These are phyloP conservation scores for Pseudogymnoascus sp. DNA, from an alignment of 2,329 filamentous ascomycete species.

Conservation along the genomic window DNA sequence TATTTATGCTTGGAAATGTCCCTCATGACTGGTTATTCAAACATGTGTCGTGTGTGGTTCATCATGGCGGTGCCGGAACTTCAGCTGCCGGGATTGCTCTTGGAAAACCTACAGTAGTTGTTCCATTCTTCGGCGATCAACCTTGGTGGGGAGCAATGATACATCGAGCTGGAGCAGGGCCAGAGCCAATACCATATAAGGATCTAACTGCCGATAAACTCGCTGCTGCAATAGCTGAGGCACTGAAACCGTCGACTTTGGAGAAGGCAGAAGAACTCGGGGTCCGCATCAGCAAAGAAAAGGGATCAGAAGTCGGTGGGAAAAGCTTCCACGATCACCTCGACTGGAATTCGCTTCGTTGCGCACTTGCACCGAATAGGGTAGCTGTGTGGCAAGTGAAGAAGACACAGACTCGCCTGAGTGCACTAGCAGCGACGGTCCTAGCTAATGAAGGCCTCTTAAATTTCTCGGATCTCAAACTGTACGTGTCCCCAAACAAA, in stretches of 20 bases:
- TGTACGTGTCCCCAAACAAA: conserved; percentile 43
- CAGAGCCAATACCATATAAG: conserved; percentile 61
- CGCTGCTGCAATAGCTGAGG: conserved; percentile 54
- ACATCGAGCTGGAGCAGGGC: conserved; percentile 63
- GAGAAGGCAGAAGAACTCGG: conserved; percentile 46
- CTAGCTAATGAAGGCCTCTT: conserved; percentile 59
- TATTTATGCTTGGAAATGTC: conserved; percentile 67
- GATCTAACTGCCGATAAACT: conserved; percentile 59
- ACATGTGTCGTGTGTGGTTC: conserved; percentile 57
- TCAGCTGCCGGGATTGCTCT: conserved; percentile 67
- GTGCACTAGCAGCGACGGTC: conserved; percentile 63
- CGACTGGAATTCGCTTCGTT: conserved; percentile 58
- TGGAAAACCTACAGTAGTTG: conserved; percentile 65
- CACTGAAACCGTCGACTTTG: conserved; percentile 52
- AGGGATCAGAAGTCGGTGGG: conserved; percentile 55
- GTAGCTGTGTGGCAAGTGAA: conserved; percentile 70
- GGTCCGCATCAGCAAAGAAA: conserved; percentile 57
- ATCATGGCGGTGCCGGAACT: conserved; percentile 73
- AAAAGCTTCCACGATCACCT: conserved; percentile 67
- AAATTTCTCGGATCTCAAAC: conserved; percentile 62
- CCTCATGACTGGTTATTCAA: conserved; percentile 75
- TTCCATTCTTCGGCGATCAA: conserved; percentile 75
- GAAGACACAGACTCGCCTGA: conserved; percentile 59
- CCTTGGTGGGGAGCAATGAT: conserved; percentile 79
- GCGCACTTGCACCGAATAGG: conserved; percentile 59